Evolutionary conservation across 1,139 yeast species (phyloP).

Genomic region (Sugiyamaella neomexicana): DNA sequence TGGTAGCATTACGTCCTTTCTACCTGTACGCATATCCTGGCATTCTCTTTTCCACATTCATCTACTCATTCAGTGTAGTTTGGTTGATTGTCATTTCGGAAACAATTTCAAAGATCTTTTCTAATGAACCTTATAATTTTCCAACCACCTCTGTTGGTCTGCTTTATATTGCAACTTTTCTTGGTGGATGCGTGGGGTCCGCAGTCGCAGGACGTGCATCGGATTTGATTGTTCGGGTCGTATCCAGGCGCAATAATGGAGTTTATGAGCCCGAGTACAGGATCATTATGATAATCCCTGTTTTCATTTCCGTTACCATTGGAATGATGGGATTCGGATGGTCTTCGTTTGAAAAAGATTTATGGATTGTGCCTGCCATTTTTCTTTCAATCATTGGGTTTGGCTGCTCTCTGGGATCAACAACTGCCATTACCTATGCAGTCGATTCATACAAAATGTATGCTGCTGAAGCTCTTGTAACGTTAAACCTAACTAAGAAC

Average conservation of each 20-base stretch:
- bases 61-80: slow-evolving; percentile 59
- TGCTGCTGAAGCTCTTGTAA: slow-evolving; percentile 61
- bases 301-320: slow-evolving; percentile 47
- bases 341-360: slow-evolving; percentile 50
- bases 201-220: slow-evolving; percentile 53
- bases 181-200: slow-evolving; percentile 62
- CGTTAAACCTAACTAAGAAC: slow-evolving; percentile 57
- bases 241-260: slow-evolving; percentile 49
- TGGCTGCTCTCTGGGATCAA: slow-evolving; percentile 61
- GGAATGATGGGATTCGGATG: slow-evolving; percentile 68
- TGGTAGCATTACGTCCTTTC: slow-evolving; percentile 59
- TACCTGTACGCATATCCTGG: slow-evolving; percentile 54
- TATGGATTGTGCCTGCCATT: slow-evolving; percentile 61
- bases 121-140: slow-evolving; percentile 49
- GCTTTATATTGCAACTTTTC: slow-evolving; percentile 56
- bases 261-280: slow-evolving; percentile 65
- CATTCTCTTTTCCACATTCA: slow-evolving; percentile 53
- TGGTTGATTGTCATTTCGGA: slow-evolving; percentile 66
- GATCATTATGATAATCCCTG: slow-evolving; percentile 55
- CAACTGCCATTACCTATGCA: slow-evolving; percentile 60
- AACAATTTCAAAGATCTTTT: slow-evolving; percentile 53
- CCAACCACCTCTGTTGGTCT: slow-evolving; percentile 54
- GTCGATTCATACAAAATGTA: slow-evolving; percentile 60
- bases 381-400: slow-evolving; percentile 58
- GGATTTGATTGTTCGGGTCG: slow-evolving; percentile 46